Base-by-base conservation (phyloP, 768 basidiomycete genomes). In the Gymnopilus junonius region DNA sequence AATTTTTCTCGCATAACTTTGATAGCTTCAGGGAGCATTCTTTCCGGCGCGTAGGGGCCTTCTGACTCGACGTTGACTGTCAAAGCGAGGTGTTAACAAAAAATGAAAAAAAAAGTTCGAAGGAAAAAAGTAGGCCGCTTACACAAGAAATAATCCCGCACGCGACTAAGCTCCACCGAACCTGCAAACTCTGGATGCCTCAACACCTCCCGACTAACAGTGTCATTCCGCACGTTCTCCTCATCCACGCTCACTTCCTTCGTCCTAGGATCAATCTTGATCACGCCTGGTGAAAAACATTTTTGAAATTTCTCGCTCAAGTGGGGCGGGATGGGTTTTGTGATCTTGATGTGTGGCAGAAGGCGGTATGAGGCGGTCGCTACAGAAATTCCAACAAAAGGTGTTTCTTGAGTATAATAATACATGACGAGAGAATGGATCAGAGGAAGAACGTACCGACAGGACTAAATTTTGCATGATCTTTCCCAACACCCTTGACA, bases 341-440 rank as follows among this genome's bases (percentile, higher is more conserved):
- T 80, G 42, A 90, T 88, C 70, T 85, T 85, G 73, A 99, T 91
- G 66, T 91, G 82, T 0, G 97, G 97, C 31, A 97, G 85, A 6
- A 97, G 83, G 54, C 97, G 92, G 73, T 99, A 99, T 0, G 95
- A 93, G 2, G 97, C 97, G 7, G 96, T 98, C 3, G 97, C 97
- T 95, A 29, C 65, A 8, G 11, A n/a, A n/a, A n/a, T n/a, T n/a
- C n/a, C n/a, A n/a, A 43, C 2, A 21, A 5, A 31, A 23, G 12
- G 39, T 2, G 29, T 46, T n/a, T 8, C 37, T 21, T 51, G 20
- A 55, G 20, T 21, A 40, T 17, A 51, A 15, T n/a, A 14, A 37
- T 17, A 12, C 31, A 20, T 27, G 3, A 27, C 61, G n/a, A 37
- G 25, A 37, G 37, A 59, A 12, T 7, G 31, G 14, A 50, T 3